Base-by-base conservation (phyloP, 2,329 filamentous ascomycete genomes). In the Arthrobotrys pseudoclavata region DNA sequence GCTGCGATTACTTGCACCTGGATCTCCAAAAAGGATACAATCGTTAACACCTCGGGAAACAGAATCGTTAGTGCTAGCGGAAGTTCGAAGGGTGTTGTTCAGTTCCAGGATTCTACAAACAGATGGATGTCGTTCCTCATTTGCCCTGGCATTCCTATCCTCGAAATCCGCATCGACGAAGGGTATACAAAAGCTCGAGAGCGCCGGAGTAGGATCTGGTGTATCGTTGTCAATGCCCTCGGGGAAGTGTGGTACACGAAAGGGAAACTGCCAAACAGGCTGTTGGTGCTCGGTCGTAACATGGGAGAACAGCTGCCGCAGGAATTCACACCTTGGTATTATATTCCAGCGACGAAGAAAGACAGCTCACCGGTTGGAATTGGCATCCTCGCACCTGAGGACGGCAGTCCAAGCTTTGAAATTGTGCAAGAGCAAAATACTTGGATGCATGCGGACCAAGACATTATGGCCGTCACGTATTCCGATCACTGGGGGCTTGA, bases 151-250 rank as follows among this genome's bases (percentile, higher is more conserved):
- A 94, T 98, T 2, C 96, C 96, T 0, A 96, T 99, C 78, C 88
- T 97, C 67, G 89, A 90, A 0, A 89, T 99, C 76, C 89, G 89
- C 52, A 88, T 97, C 5, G 96, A 99, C 81, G 94, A 97, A 29
- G 89, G 89, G 64, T 96, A 94, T 83, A 94, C 88, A 60, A 83
- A 87, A 26, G 91, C 90, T 80, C 90, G 94, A 31, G 90, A 91
- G 82, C 85, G 88, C 3, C 86, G 90, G 61, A 88, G 89, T 12
- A 90, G 94, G 29, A 88, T 96, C 12, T 98, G 94, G 93, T 93
- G 92, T n/a, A 91, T 95, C 48, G 92, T 90, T n/a, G 84, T 99
- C 64, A 99, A 99, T 83, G 95, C 96, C 0, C 86, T 99, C 7
- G 96, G 96, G 0, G 96, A 99, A 83, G 86, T 97, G 0, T 98